Conservation (phyloP, 768 basidiomycete genomes). For the Hypholoma sublateritium region DNA sequence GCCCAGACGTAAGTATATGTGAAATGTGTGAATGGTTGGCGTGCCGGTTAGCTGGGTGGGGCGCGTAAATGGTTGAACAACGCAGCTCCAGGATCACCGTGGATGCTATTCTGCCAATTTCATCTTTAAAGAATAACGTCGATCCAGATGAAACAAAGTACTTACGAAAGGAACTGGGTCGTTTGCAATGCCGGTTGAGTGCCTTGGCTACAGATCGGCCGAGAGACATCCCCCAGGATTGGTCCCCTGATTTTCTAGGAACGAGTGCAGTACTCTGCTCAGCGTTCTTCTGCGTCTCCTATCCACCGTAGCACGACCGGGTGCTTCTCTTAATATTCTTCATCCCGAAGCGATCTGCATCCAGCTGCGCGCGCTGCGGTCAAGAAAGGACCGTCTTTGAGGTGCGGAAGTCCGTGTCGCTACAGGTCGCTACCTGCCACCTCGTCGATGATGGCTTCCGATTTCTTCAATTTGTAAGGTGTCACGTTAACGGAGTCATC, state of each 20-base stretch:
- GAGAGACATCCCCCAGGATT: constrained; percentile 83
- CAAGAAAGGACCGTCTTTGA: constrained; percentile 62
- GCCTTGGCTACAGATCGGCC: constrained; percentile 87
- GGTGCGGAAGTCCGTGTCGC: constrained; percentile 15
- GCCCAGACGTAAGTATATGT: constrained; percentile 20
- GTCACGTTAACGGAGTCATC: too few relatives aligned
- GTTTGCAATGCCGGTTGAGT: constrained; percentile 81
- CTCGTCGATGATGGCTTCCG: too few relatives aligned
- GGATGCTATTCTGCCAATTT: constrained; percentile 86
- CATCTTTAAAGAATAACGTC: constrained; percentile 50
- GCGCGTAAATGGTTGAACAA: constrained; percentile 82
- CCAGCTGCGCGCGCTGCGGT: constrained; percentile 77
- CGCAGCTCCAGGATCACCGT: constrained; percentile 91
- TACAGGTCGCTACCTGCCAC: too few relatives aligned
- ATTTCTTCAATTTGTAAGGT: too few relatives aligned
- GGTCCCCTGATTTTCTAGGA: constrained; percentile 60
- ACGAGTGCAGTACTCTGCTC: constrained; percentile 27
- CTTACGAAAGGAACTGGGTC: constrained; percentile 75
- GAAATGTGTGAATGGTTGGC: constrained; percentile 11
- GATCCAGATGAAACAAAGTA: constrained; percentile 16
- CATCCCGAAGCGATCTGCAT: constrained; percentile 88
- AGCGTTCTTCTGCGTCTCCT: constrained; percentile 17
- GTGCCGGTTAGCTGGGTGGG: constrained; percentile 79
- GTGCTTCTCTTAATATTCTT: constrained; percentile 93
- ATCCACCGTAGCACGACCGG: constrained; percentile 78